Percentiles rank a stretch among this genome's conserved stretches.
Evolutionary conservation across 495 filamentous ascomycete species (phyloP).

Genomic region (Neurospora pannonica): DNA sequence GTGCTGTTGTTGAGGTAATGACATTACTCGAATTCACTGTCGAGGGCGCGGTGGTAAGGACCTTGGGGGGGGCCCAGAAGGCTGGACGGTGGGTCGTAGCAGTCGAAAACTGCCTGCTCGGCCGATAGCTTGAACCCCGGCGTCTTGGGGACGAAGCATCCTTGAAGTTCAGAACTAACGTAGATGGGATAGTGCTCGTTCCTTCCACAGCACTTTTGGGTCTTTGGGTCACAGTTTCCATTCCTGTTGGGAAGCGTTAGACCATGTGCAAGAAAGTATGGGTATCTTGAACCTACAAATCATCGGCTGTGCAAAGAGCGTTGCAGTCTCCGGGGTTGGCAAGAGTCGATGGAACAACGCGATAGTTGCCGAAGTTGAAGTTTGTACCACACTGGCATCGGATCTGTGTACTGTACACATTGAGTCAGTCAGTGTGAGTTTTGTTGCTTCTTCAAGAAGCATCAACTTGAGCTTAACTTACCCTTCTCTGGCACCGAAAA

Average conservation of each 20-base stretch:
- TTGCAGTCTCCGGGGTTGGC: not conserved
- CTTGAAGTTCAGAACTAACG: constrained; percentile 15
- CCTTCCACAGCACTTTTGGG: constrained; percentile 4
- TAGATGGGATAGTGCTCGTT: constrained; percentile 8
- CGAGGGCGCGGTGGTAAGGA: not conserved
- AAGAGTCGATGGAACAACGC: not conserved
- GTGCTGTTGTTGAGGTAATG: not conserved
- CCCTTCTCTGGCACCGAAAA: not conserved
- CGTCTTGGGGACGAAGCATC: constrained; percentile 15
- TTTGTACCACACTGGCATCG: constrained; percentile 5
- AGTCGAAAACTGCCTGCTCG: not conserved
- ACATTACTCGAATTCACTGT: fast-evolving
- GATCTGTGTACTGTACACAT: not conserved
- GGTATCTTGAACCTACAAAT: not conserved
- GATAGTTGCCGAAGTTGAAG: constrained; percentile 2
- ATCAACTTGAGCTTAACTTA: not conserved
- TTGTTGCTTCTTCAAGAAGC: not conserved
- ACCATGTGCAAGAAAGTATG: not conserved
- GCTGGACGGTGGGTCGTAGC: not conserved
- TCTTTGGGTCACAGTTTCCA: not conserved
- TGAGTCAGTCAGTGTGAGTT: not conserved
- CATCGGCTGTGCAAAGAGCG: not conserved
- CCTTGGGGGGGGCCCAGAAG: not conserved
- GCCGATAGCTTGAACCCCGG: constrained; percentile 8
- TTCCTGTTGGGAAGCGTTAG: not conserved